phyloP scores from a whole-genome alignment of 345 rosid species.

The Pugionium dolabratum region DNA sequence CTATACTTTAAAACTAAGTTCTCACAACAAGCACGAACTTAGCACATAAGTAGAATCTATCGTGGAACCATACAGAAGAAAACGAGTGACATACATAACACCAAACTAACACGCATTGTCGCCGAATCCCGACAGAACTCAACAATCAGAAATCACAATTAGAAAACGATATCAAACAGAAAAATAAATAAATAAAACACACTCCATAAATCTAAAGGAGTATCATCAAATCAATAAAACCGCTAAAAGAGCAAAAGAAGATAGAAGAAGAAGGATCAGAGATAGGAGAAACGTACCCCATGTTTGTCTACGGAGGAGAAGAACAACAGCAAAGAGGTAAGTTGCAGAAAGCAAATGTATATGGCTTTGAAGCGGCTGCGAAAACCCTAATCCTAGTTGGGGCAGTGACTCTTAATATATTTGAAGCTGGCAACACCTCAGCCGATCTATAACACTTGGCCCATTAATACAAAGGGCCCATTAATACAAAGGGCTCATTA shows the following conservation, averaged over 20 bases:
- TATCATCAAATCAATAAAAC: neutral
- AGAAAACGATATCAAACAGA: neutral
- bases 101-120: neutral
- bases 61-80: no score
- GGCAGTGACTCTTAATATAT: conserved; percentile 21
- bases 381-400: conserved; percentile 31
- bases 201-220: neutral
- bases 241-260: neutral
- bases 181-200: neutral
- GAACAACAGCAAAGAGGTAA: conserved; percentile 12
- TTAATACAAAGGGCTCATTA: no score
- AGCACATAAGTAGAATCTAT: no score
- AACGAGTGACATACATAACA: neutral
- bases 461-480: neutral
- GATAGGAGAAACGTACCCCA: conserved; percentile 32
- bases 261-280: conserved; percentile 10
- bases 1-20: no score
- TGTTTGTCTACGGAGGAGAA: conserved; percentile 34
- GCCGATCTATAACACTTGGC: neutral
- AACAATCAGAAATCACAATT: neutral
- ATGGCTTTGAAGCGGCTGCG: conserved; percentile 28
- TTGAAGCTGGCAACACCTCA: neutral
- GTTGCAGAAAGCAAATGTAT: conserved; percentile 3
- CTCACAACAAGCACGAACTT: no score
- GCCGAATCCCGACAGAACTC: neutral